A percentile compares a stretch with the other conserved stretches of the same genome.
Evolutionary conservation across 2,329 filamentous ascomycete species (phyloP).

Genomic region (Diaporthe humulicola): DNA sequence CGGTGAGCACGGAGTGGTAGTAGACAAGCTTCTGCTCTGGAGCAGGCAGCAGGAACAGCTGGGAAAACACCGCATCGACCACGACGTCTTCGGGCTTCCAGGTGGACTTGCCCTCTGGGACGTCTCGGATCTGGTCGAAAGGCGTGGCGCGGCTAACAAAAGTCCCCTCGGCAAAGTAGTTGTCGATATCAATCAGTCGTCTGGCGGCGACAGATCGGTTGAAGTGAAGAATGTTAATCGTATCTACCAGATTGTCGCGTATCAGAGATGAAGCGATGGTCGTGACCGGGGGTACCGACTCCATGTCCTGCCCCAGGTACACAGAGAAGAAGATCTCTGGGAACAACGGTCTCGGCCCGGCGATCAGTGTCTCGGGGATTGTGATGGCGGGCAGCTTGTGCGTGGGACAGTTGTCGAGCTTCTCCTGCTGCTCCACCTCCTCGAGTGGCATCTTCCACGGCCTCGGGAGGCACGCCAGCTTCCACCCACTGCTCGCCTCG

Average conservation of each 20-base stretch:
- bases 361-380: conserved; percentile 81
- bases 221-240: conserved; percentile 93
- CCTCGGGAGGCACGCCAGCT: conserved; percentile 76
- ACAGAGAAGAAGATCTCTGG: conserved; percentile 96
- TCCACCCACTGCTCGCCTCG: conserved; percentile 82
- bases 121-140: conserved; percentile 86
- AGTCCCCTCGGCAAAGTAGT: conserved; percentile 89
- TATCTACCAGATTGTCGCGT: conserved; percentile 88
- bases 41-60: conserved; percentile 87
- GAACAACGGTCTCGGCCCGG: conserved; percentile 83
- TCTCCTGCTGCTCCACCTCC: conserved; percentile 71
- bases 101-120: conserved; percentile 75
- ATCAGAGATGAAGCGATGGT: conserved; percentile 86
- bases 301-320: conserved; percentile 86
- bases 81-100: conserved; percentile 99
- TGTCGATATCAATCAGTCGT: conserved; percentile 93
- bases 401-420: conserved; percentile 73
- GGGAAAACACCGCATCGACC: conserved; percentile 97
- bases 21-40: conserved; percentile 96
- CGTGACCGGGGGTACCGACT: conserved; percentile 85
- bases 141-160: conserved; percentile 95
- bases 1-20: conserved; percentile 94
- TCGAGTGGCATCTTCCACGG: conserved; percentile 75
- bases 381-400: conserved; percentile 82
- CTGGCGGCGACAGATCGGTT: conserved; percentile 90